phyloP scores from a whole-genome alignment of 371 early-diverging fungal species.

The Syncephalis plumigaleata region DNA sequence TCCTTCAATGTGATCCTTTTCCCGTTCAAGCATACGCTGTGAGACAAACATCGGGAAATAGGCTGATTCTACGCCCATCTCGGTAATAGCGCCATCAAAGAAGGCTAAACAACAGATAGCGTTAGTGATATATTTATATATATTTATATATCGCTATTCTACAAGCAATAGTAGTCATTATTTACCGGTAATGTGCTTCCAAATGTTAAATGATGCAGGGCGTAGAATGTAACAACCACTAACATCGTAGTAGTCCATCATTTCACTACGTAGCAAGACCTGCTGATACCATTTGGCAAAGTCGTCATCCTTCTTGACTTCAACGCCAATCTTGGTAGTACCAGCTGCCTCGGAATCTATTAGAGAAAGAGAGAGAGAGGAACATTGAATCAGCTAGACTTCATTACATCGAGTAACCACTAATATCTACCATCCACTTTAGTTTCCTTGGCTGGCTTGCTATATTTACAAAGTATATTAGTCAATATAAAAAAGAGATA shows the following conservation, averaged over 20 bases:
- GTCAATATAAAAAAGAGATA: too few relatives aligned
- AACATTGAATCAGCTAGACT: too few relatives aligned
- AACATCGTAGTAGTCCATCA: slow-evolving; percentile 98
- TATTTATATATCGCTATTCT: too few relatives aligned
- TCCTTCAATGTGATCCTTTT: slow-evolving; percentile 99
- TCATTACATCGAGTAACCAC: too few relatives aligned
- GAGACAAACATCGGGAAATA: slow-evolving; percentile 99
- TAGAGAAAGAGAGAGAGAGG: too few relatives aligned
- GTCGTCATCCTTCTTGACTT: slow-evolving; percentile 81
- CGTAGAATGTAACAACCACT: slow-evolving; percentile 99
- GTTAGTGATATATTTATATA: neutral
- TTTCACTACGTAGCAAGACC: slow-evolving; percentile 85
- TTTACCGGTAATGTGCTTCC: slow-evolving; percentile 87
- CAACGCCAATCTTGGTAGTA: slow-evolving; percentile 68
- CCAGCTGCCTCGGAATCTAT: neutral
- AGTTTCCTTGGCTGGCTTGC: too few relatives aligned
- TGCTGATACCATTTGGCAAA: slow-evolving; percentile 92
- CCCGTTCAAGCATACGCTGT: slow-evolving; percentile 76
- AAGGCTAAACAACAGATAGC: slow-evolving; percentile 52
- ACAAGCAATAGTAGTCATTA: neutral
- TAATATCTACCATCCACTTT: too few relatives aligned
- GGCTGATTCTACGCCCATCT: slow-evolving; percentile 91
- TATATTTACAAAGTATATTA: too few relatives aligned
- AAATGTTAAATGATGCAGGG: slow-evolving; percentile 94
- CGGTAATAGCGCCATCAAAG: slow-evolving; percentile 83